These are phyloP conservation scores for Cucumis melo DNA, from an alignment of 306 rosid species.

Conservation along the genomic window DNA sequence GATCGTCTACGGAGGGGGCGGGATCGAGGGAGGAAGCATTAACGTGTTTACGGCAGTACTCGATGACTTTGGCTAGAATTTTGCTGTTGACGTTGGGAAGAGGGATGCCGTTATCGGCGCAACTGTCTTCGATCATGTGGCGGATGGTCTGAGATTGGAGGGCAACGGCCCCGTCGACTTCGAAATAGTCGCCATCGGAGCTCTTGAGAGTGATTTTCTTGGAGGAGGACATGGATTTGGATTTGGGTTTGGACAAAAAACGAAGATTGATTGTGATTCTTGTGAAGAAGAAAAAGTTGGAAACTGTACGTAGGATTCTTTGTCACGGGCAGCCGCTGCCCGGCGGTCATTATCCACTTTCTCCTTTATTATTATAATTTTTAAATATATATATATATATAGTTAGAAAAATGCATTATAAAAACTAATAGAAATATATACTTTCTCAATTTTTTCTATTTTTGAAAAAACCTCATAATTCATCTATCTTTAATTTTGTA, in stretches of 20 bases:
- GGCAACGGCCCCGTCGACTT: constrained; percentile 65
- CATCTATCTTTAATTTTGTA: too few species aligned
- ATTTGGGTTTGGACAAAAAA: not conserved
- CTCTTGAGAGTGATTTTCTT: constrained; percentile 53
- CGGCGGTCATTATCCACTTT: not conserved
- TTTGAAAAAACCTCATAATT: too few species aligned
- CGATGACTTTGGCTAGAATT: constrained; percentile 70
- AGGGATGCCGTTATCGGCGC: constrained; percentile 59
- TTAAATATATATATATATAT: too few species aligned
- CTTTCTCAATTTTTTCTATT: too few species aligned
- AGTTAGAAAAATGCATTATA: too few species aligned
- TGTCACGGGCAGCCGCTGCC: not conserved
- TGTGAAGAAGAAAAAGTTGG: not conserved
- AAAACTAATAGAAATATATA: too few species aligned
- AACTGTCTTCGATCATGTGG: constrained; percentile 63
- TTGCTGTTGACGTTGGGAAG: constrained; percentile 64
- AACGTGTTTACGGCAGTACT: constrained; percentile 64
- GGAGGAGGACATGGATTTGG: constrained; percentile 16
- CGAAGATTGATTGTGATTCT: not conserved
- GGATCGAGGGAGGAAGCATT: constrained; percentile 12
- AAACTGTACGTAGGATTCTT: not conserved
- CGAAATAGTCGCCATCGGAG: constrained; percentile 64
- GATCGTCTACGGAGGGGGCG: constrained; percentile 27
- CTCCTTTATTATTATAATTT: too few species aligned
- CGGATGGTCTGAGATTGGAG: constrained; percentile 63